A percentile compares a stretch with the other conserved stretches of the same genome.
phyloP scores from a whole-genome alignment of 768 basidiomycete genomes.

The Hebeloma cylindrosporum region DNA sequence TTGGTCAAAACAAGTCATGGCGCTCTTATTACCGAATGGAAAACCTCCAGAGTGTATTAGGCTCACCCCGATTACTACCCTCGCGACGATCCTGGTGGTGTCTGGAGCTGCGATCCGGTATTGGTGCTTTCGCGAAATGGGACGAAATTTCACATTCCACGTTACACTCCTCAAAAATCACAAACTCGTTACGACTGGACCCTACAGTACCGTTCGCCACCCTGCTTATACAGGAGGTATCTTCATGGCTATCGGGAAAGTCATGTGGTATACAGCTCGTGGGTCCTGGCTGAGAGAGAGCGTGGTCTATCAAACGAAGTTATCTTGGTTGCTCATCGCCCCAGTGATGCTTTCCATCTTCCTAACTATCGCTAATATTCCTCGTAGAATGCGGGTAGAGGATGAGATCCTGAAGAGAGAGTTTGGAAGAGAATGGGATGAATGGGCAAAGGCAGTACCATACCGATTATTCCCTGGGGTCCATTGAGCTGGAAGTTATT shows the following conservation, averaged over 20 bases:
- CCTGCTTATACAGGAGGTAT: constrained; percentile 27
- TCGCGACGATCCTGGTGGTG: not conserved
- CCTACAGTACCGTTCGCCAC: constrained; percentile 34
- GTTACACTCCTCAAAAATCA: constrained; percentile 28
- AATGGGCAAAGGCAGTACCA: no score
- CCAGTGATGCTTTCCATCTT: no score
- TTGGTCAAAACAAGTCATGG: not conserved
- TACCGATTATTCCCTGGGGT: no score
- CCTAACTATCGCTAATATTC: no score
- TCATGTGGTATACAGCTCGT: constrained; percentile 2
- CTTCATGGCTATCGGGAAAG: not conserved
- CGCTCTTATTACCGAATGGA: not conserved
- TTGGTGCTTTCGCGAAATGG: constrained; percentile 37
- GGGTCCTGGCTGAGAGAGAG: constrained; percentile 13
- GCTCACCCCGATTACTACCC: not conserved
- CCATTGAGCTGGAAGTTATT: no score
- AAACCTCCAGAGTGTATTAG: not conserved
- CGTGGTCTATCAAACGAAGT: no score
- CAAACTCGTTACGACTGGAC: constrained; percentile 30
- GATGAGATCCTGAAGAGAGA: no score
- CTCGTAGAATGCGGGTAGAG: no score
- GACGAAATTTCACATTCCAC: constrained; percentile 41
- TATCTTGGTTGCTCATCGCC: no score
- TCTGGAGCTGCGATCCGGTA: constrained; percentile 26
- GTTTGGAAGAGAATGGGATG: no score